A percentile compares a stretch with the other conserved stretches of the same genome.
Conservation (phyloP, 345 rosid genomes). For the Rhizophora apiculata region DNA sequence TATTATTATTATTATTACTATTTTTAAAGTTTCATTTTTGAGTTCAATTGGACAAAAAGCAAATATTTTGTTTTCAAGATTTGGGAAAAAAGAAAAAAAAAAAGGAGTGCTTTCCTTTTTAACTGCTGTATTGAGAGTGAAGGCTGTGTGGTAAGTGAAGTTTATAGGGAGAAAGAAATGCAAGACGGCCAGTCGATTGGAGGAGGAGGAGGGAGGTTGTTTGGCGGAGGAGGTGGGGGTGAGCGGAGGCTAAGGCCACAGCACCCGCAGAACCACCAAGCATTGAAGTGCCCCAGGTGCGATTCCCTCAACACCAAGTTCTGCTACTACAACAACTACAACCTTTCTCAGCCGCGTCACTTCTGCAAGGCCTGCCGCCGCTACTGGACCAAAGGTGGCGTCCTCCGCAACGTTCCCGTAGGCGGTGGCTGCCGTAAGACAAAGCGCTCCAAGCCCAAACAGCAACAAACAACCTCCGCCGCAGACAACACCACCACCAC, state of each 20-base stretch:
- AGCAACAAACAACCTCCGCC: not conserved
- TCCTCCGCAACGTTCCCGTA: constrained; percentile 92
- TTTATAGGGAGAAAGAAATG: constrained; percentile 28
- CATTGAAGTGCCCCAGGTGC: constrained; percentile 92
- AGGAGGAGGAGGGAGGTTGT: constrained; percentile 37
- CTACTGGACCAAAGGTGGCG: constrained; percentile 99
- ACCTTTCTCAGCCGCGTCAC: constrained; percentile 98
- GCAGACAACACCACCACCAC: constrained; percentile 7
- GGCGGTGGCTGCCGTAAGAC: constrained; percentile 84
- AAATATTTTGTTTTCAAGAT: not conserved
- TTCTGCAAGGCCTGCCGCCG: constrained; percentile 96
- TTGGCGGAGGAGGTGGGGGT: constrained; percentile 40
- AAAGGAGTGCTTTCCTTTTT: too few species aligned
- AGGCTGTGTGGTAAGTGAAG: not conserved
- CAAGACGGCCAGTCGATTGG: constrained; percentile 53
- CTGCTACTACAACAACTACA: constrained; percentile 97
- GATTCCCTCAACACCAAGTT: constrained; percentile 88
- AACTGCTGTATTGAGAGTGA: not conserved
- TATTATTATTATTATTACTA: too few species aligned
- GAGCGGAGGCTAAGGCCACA: constrained; percentile 78
- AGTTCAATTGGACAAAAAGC: not conserved
- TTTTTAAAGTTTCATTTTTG: not conserved
- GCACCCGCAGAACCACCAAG: constrained; percentile 60
- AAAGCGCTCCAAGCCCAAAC: constrained; percentile 59
- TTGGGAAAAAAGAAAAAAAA: too few species aligned